Evolutionary conservation across 129 eudicot genomes (phyloP), one percentile per base, ranked within the genome.

Genomic region (Flaveria brownii): DNA sequence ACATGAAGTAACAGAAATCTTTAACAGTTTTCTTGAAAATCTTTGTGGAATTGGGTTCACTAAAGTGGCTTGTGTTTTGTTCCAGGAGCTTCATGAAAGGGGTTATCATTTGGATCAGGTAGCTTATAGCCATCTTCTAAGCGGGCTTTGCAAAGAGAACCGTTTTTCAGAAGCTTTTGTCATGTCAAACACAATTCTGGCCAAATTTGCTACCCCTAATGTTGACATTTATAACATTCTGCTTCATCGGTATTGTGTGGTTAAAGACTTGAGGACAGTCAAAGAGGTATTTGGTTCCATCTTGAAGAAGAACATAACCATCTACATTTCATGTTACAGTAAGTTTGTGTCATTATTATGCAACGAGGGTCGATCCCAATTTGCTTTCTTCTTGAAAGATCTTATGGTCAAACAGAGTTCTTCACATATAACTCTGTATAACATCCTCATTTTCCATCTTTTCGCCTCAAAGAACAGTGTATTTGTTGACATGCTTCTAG

Each of bases 381-480:
- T 20, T 74, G 92, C 96, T 70, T 69, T 80, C 47, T 81, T 76
- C 4, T 15, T 93, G 76, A 90, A 90, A 88, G 84, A 84, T 71
- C 78, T 87, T 55, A 76, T 84, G 85, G 78, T 84, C 47, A 70
- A 57, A 64, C 81, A 88, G 17, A 80, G 22, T 60, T 55, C 72
- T 61, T 83, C 89, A 4, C 61, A 77, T 77, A 46, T 81, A 25
- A 47, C 77, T 17, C 43, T 87, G 36, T 87, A 85, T 77, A 93
- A 93, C 68, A 90, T 93, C 80, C 73, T 93, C 73, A 90, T 93
- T 33, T 93, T 87, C 72, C 81, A 84, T 75, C 86, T 93, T 74
- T 87, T 86, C 69, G 77, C 80, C 5, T 79, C 85, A 12, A 75
- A 78, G 72, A 77, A 85, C 36, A 52, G 2, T 45, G 60, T 9